Evolutionary conservation across 257 asterid genomes (phyloP), one percentile per base, ranked within the genome.

Genomic region (Nicotiana benthamiana): DNA sequence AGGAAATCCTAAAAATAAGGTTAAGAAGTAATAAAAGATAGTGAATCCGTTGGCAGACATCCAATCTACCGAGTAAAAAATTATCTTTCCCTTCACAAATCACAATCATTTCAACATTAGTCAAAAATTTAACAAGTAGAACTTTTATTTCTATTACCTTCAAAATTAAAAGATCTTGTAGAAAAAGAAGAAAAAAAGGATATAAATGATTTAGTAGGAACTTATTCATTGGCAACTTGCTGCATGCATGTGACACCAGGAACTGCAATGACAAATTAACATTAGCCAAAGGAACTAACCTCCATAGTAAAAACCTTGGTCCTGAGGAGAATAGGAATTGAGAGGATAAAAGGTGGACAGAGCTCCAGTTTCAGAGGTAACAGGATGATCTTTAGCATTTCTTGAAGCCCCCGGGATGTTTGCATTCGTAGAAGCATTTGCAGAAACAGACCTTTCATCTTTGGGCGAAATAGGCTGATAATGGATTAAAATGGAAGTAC

Each of bases 391-490:
- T 88, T 91, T 90, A 83, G 86, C 80, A 74, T 84, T 93, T 80
- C 88, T 87, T 66, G 97, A 82, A 86, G 92, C 91, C 85, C 91
- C 93, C 60, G 94, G 65, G 81, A 91, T 82, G 84, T 89, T 92
- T 83, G 89, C 89, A 90, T 88, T 91, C 59, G 91, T 87, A 80
- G 95, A 79, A 84, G 92, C 91, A 86, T 90, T 93, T 76, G 90
- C 89, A 79, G 97, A 84, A 85, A 85, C 87, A 81, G 88, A 81
- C 88, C 95, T 90, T 87, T 92, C 97, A 87, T 91, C 97, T 87
- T 94, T 94, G 68, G 96, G 94, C 27, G 91, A 83, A 86, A 90
- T 83, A 63, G 92, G 89, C 99, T 94, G 90, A 81, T 72, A 83
- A 84, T 81, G 87, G 86, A 83, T 82, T 80, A 80, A 81, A 86